Base-by-base conservation (phyloP, 140 eudicot species). In the Eryngium alpinum region DNA sequence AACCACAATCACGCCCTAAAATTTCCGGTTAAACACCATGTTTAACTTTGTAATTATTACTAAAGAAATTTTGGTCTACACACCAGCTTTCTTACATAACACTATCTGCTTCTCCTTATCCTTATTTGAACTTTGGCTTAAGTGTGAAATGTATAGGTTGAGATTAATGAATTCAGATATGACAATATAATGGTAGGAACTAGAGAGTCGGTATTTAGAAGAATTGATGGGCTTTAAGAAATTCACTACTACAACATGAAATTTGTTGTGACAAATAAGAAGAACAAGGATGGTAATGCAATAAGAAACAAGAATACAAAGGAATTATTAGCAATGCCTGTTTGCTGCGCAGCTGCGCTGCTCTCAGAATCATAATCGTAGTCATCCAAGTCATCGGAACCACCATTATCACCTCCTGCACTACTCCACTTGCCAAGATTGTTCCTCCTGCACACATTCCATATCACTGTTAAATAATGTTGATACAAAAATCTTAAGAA, bases 391-490 rank as follows among this genome's bases (percentile, higher is more conserved):
- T 79, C 77, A 70, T 87, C 92, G 10, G 86, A 79, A 76, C 56
- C 91, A 11, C 43, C 62, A 65, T 43, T 78, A 32, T 87, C 89
- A 19, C 74, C 84, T 29, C 87, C 84, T 21, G 44, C 92, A n/a
- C 81, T 86, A 0, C 85, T 85, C 93, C 93, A 92, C 82, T 90
- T 90, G 18, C 93, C 93, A 79, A 89, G 86, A 82, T 92, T 90
- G 82, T 89, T 87, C 44, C 92, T 72, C 88, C 95, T 92, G 85
- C 43, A 78, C 46, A 50, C 56, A 24, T 72, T 44, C 17, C 4
- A 70, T 25, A 63, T 25, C 24, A n/a, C 70, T 2, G 46, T 38
- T 38, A 7, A 38, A 38, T 38, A n/a, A n/a, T n/a, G n/a, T n/a
- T n/a, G n/a, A 38, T 38, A 38, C 46, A 38, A 38, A 38, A 38